These are phyloP conservation scores for Paramyrothecium roridum DNA, from an alignment of 2,329 filamentous ascomycete genomes.

Conservation along the genomic window DNA sequence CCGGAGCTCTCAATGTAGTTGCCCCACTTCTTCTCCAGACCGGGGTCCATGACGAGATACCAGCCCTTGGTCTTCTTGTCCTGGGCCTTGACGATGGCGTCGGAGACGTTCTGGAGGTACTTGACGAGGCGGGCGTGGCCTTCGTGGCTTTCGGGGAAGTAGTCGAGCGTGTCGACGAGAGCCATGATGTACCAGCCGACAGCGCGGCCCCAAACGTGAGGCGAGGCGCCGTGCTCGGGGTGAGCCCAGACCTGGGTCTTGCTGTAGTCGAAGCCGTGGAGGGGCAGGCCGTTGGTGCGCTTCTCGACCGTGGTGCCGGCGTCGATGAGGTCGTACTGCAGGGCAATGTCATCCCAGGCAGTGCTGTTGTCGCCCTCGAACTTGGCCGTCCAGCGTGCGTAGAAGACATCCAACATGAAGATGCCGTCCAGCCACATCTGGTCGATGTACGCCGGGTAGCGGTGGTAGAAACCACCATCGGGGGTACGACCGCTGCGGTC, in stretches of 20 bases:
- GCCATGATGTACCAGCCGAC: conserved; percentile 17
- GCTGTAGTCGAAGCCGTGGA: conserved; percentile 12
- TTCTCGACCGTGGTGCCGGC: conserved; percentile 3
- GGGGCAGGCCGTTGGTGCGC: conserved; percentile 9
- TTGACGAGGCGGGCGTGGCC: conserved; percentile 8
- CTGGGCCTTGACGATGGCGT: conserved; percentile 11
- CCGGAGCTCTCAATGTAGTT: conserved; percentile 12
- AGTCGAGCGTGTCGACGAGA: conserved; percentile 12
- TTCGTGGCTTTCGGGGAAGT: conserved; percentile 10
- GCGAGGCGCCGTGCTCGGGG: conserved; percentile 11
- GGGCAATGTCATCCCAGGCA: conserved; percentile 14
- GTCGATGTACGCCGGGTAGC: conserved; percentile 18
- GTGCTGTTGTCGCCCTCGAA: conserved; percentile 13
- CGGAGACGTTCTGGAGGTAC: conserved; percentile 8
- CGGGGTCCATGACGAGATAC: conserved; percentile 11
- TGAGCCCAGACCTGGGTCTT: conserved; percentile 15
- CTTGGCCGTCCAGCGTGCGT: conserved; percentile 13
- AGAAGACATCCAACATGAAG: conserved; percentile 15
- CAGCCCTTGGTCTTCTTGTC: conserved; percentile 10
- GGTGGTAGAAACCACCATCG: conserved; percentile 13
- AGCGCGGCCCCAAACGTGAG: conserved; percentile 14
- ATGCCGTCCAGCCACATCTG: conserved; percentile 16
- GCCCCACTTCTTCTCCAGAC: conserved; percentile 3
- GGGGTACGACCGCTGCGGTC: conserved; percentile 11
- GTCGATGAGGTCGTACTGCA: conserved; percentile 12